A percentile compares a stretch with the other conserved stretches of the same genome.
These are phyloP conservation scores for Globisporangium solare DNA, from an alignment of 352 stramenopile genomes.

Conservation along the genomic window DNA sequence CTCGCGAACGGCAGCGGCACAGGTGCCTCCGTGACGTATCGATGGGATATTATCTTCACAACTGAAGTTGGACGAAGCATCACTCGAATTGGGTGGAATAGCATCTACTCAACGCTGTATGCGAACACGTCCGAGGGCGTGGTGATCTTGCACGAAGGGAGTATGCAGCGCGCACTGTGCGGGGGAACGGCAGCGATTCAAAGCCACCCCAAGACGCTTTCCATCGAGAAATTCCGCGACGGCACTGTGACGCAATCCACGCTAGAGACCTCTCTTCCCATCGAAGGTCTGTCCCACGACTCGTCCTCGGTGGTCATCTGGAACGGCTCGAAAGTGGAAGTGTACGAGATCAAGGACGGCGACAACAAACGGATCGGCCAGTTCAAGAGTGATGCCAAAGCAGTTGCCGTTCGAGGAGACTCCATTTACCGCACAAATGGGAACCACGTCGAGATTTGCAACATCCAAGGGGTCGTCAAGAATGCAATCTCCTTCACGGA, in stretches of 20 bases:
- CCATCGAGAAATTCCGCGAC: constrained; percentile 74
- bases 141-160: constrained; percentile 81
- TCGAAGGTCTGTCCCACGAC: constrained; percentile 87
- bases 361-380: constrained; percentile 48
- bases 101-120: constrained; percentile 54
- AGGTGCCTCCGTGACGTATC: constrained; percentile 27
- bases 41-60: constrained; percentile 69
- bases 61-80: constrained; percentile 47
- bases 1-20: constrained; percentile 20
- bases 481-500: constrained; percentile 90
- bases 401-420: constrained; percentile 78
- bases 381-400: constrained; percentile 72
- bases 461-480: constrained; percentile 83
- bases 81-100: constrained; percentile 65
- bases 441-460: constrained; percentile 88
- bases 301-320: constrained; percentile 72
- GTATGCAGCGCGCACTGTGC: constrained; percentile 76
- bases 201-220: constrained; percentile 58
- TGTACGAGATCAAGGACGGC: constrained; percentile 82
- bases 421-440: constrained; percentile 83
- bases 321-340: constrained; percentile 81
- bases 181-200: constrained; percentile 86
- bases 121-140: constrained; percentile 66
- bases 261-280: constrained; percentile 56
- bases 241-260: constrained; percentile 63